Evolutionary conservation across 306 rosid species (phyloP).

Genomic region (Sphenostylis stenocarpa): DNA sequence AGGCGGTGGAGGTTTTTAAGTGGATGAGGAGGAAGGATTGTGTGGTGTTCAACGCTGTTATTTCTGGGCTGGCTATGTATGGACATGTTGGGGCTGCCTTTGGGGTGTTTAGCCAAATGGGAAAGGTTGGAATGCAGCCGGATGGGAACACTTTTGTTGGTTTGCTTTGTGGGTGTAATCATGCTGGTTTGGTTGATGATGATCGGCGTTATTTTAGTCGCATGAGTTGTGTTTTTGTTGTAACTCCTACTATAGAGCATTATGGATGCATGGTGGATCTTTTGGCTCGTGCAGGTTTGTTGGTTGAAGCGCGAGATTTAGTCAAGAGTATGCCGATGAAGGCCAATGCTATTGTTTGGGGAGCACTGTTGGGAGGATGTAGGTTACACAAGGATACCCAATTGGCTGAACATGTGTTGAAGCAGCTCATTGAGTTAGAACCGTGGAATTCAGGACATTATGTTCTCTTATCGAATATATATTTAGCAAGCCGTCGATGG

Average conservation of each 20-base stretch:
- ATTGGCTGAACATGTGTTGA: constrained; percentile 60
- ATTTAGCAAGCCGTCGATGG: constrained; percentile 64
- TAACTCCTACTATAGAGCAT: constrained; percentile 69
- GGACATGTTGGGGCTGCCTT: constrained; percentile 64
- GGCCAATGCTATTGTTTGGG: constrained; percentile 70
- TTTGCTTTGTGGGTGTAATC: constrained; percentile 73
- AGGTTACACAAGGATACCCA: constrained; percentile 61
- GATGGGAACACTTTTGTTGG: constrained; percentile 69
- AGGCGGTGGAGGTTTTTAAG: constrained; percentile 57
- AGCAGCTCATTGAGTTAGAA: constrained; percentile 67
- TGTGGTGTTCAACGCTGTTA: constrained; percentile 64
- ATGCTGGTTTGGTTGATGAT: constrained; percentile 69
- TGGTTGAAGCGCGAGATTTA: constrained; percentile 59
- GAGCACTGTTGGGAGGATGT: constrained; percentile 70
- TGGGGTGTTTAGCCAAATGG: constrained; percentile 64
- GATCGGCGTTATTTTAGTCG: constrained; percentile 59
- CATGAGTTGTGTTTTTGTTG: constrained; percentile 47
- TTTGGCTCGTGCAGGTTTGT: constrained; percentile 66
- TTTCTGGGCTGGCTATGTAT: constrained; percentile 67
- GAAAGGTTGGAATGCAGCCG: constrained; percentile 55
- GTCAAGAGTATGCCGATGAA: constrained; percentile 65
- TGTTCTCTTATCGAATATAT: constrained; percentile 71
- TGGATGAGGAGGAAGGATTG: constrained; percentile 57
- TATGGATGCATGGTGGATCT: constrained; percentile 82
- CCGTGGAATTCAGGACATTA: constrained; percentile 82